These are phyloP conservation scores for Alloteropsis semialata DNA, from an alignment of 176 grass and related monocot species.

Conservation along the genomic window DNA sequence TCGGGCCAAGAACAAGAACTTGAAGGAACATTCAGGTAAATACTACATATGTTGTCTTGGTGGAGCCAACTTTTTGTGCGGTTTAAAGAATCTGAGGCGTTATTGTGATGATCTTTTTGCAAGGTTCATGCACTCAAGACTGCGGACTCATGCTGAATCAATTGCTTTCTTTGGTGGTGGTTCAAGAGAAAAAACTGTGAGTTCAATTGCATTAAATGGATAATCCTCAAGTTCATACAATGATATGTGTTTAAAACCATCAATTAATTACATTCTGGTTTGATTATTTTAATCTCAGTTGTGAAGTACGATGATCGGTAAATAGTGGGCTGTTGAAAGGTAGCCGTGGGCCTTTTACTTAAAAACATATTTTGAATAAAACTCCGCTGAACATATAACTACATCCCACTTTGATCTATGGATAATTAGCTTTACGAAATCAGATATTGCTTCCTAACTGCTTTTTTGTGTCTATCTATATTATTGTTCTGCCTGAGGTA, in stretches of 20 bases:
- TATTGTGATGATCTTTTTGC: constrained; percentile 35
- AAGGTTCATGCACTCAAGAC: constrained; percentile 95
- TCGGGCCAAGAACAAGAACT: constrained; percentile 92
- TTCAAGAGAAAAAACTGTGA: constrained; percentile 89
- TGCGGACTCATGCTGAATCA: constrained; percentile 95
- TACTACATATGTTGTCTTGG: background rate
- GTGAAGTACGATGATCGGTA: background rate
- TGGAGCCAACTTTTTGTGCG: constrained; percentile 13
- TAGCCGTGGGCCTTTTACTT: background rate
- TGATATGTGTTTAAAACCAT: background rate
- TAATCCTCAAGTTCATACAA: background rate
- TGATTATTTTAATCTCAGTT: constrained; percentile 16
- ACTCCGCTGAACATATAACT: background rate
- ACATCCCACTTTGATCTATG: background rate
- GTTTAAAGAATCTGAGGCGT: constrained; percentile 12
- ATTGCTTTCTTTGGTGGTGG: constrained; percentile 99
- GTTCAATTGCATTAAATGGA: constrained; percentile 24
- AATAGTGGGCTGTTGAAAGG: background rate
- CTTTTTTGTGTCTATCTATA: background rate
- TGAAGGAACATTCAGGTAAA: constrained; percentile 95
- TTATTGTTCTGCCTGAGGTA: background rate
- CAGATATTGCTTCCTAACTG: background rate
- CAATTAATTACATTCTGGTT: background rate
- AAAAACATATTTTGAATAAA: background rate
- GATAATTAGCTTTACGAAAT: background rate